A percentile compares a stretch with the other conserved stretches of the same genome.
Conservation (phyloP, 1,284 basidiomycete genomes). For the Ceratobasidium sp. region DNA sequence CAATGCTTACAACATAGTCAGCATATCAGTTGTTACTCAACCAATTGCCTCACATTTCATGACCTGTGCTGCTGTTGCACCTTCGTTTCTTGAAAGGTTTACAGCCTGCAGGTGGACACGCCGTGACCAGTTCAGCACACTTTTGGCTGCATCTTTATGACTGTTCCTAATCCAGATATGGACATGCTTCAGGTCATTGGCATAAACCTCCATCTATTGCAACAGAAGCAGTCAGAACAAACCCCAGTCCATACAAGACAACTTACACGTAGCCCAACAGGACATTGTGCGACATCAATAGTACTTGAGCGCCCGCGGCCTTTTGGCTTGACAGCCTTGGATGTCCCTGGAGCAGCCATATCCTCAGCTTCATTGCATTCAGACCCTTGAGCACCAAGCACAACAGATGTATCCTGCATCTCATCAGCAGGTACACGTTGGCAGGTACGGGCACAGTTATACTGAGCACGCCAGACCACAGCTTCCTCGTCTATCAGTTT, state of each 20-base stretch:
- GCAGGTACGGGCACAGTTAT: conserved; percentile 2
- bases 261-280: no score
- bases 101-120: neutral
- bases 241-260: no score
- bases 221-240: no score
- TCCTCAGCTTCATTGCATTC: no score
- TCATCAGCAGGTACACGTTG: neutral
- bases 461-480: neutral
- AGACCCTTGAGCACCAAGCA: no score
- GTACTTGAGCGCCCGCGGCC: no score
- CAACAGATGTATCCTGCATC: no score
- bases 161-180: neutral
- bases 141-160: neutral
- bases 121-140: conserved; percentile 1
- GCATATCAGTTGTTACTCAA: neutral
- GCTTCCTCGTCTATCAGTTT: neutral
- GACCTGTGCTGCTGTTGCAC: conserved; percentile 4
- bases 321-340: no score
- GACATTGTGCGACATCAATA: no score
- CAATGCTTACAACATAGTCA: neutral
- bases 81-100: neutral
- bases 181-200: neutral
- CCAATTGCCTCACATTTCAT: conserved; percentile 13
- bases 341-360: no score
- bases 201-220: neutral